Percentiles rank a stretch among this genome's conserved stretches.
phyloP scores from a whole-genome alignment of 306 rosid genomes.

The Luffa acutangula region DNA sequence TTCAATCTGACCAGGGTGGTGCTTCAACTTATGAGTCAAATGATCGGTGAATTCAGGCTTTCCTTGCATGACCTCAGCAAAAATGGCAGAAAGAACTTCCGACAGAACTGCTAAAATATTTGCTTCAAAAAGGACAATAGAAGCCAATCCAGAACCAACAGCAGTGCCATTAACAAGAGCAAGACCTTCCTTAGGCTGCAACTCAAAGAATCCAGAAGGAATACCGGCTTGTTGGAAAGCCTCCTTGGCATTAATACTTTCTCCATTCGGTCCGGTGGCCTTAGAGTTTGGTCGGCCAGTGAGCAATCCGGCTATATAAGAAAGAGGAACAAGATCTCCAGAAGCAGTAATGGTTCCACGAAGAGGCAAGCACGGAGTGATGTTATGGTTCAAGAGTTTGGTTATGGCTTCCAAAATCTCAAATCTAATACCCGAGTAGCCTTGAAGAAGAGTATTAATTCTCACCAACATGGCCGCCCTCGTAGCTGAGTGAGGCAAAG shows the following conservation, averaged over 20 bases:
- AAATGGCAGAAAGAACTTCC: slow-evolving; percentile 1
- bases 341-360: neutral
- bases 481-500: neutral
- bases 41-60: neutral
- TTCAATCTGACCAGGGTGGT: slow-evolving; percentile 90
- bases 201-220: slow-evolving; percentile 55
- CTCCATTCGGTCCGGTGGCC: neutral
- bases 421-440: neutral
- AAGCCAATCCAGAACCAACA: neutral
- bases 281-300: neutral
- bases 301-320: slow-evolving; percentile 59
- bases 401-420: slow-evolving; percentile 61
- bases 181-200: slow-evolving; percentile 88
- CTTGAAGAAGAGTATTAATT: slow-evolving; percentile 45
- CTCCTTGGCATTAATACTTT: slow-evolving; percentile 36
- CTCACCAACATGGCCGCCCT: slow-evolving; percentile 28
- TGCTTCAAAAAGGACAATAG: neutral
- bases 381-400: slow-evolving; percentile 53
- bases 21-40: slow-evolving; percentile 51
- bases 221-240: slow-evolving; percentile 49
- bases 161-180: slow-evolving; percentile 21
- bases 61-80: slow-evolving; percentile 64
- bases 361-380: slow-evolving; percentile 40
- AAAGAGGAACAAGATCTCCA: slow-evolving; percentile 65
- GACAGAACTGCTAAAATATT: neutral